A percentile compares a stretch with the other conserved stretches of the same genome.
Conservation (phyloP, 768 basidiomycete species). For the Russula virescens region DNA sequence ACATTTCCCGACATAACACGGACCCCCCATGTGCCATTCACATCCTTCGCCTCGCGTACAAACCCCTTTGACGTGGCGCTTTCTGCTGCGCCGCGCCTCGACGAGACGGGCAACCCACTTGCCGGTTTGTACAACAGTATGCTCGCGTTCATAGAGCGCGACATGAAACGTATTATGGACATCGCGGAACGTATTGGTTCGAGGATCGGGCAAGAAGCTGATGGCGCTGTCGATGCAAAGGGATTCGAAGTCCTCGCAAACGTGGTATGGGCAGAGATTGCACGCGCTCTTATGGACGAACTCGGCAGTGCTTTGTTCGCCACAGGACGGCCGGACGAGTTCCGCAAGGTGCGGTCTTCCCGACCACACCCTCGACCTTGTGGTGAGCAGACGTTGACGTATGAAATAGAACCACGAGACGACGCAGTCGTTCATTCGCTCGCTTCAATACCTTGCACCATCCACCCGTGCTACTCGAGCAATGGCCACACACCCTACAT, state of each 20-base stretch:
- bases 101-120: slow-evolving; percentile 61
- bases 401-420: slow-evolving; percentile 69
- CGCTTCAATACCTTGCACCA: slow-evolving; percentile 78
- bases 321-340: slow-evolving; percentile 86
- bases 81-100: slow-evolving; percentile 48
- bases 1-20: slow-evolving; percentile 40
- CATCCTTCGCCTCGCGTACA: slow-evolving; percentile 41
- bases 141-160: slow-evolving; percentile 72
- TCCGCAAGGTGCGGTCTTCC: slow-evolving; percentile 60
- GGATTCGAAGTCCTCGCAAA: slow-evolving; percentile 83
- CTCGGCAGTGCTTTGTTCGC: slow-evolving; percentile 80
- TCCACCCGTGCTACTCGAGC: slow-evolving; percentile 60
- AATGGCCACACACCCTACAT: slow-evolving; percentile 70
- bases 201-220: slow-evolving; percentile 36
- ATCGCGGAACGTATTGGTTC: slow-evolving; percentile 62
- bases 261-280: slow-evolving; percentile 86
- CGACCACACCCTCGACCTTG: background rate
- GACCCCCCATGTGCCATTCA: slow-evolving; percentile 50
- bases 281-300: slow-evolving; percentile 74
- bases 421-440: slow-evolving; percentile 74
- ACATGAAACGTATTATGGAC: slow-evolving; percentile 69
- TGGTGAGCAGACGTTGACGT: background rate
- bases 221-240: slow-evolving; percentile 24
- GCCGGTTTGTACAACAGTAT: slow-evolving; percentile 76
- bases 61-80: slow-evolving; percentile 35